Evolutionary conservation across 2,329 filamentous ascomycete species (phyloP).

Genomic region (Fusarium falciforme): DNA sequence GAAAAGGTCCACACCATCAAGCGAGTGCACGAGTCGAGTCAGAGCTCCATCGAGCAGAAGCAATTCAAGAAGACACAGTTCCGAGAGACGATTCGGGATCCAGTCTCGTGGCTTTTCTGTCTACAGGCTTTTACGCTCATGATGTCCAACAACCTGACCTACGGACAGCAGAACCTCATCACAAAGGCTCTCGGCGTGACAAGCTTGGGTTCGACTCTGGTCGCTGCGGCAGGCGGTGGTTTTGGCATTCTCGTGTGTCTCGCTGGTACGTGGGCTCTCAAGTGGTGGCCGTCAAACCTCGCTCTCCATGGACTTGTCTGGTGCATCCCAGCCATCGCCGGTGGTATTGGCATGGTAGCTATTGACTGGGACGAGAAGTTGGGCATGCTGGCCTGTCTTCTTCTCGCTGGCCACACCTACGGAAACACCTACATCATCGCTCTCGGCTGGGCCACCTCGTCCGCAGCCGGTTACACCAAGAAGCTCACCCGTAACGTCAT

Average conservation of each 20-base stretch:
- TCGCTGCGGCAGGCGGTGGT: constrained; percentile 51
- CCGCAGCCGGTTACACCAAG: constrained; percentile 54
- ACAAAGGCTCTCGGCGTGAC: constrained; percentile 50
- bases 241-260: constrained; percentile 50
- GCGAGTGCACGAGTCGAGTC: constrained; percentile 44
- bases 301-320: constrained; percentile 46
- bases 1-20: constrained; percentile 52
- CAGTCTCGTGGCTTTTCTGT: constrained; percentile 48
- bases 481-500: constrained; percentile 56
- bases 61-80: constrained; percentile 49
- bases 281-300: constrained; percentile 45
- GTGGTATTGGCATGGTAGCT: constrained; percentile 45
- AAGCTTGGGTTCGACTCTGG: constrained; percentile 53
- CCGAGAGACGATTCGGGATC: constrained; percentile 44
- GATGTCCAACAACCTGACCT: constrained; percentile 54
- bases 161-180: constrained; percentile 54
- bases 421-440: constrained; percentile 43
- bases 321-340: constrained; percentile 42
- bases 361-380: constrained; percentile 41
- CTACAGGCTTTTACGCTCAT: constrained; percentile 49
- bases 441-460: constrained; percentile 51
- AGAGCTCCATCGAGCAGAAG: constrained; percentile 51
- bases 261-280: constrained; percentile 46
- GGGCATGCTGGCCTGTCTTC: constrained; percentile 39
- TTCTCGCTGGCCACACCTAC: constrained; percentile 51